Evolutionary conservation across 345 rosid species (phyloP), one percentile per base, ranked within the genome.

Genomic region (Corchorus capsularis): DNA sequence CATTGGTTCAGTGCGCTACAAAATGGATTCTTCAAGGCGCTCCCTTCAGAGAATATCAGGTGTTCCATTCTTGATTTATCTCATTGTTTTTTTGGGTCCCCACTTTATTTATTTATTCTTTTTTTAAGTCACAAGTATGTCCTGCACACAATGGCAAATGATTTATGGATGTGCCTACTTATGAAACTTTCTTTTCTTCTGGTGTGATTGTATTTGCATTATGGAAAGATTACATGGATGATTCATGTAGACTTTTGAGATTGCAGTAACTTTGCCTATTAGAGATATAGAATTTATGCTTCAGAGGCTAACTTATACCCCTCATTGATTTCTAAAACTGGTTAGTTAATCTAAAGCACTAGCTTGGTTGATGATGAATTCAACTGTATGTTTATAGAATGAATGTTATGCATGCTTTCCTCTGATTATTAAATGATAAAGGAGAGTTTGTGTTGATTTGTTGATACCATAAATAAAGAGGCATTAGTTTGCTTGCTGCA

Each of bases 11-110:
- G 82, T 88, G 61, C 90, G 90, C 79, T 92, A 95, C 87, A 93
- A 84, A 85, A 93, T 93, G 98, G 99, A 92, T 84, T 71, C 98
- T 82, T 92, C 98, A 57, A 87, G 92, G 85, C 87, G 90, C 78
- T 91, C 99, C 27, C 96, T 96, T 79, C 96, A 90, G 80, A 92
- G 98, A 85, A 86, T 89, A 78, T 85, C 94, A 82, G 94, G 93
- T 90, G 75, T 47, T 81, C 75, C 71, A 45, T 19, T 27, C 27
- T 77, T 78, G 10, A 74, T 22, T 60, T 73, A 19, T 72, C 66
- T 27, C 27, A 43, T 62, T 27, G 61, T 41, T 32, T 59, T 65
- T 52, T 13, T 61, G n/a, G 43, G 9, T 63, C 63, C 41, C 16
- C 47, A 22, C 52, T 46, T 63, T n/a, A 43, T 60, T 0, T 49